A percentile compares a stretch with the other conserved stretches of the same genome.
phyloP scores from a whole-genome alignment of 331 rosid genomes.

The Stylosanthes scabra region DNA sequence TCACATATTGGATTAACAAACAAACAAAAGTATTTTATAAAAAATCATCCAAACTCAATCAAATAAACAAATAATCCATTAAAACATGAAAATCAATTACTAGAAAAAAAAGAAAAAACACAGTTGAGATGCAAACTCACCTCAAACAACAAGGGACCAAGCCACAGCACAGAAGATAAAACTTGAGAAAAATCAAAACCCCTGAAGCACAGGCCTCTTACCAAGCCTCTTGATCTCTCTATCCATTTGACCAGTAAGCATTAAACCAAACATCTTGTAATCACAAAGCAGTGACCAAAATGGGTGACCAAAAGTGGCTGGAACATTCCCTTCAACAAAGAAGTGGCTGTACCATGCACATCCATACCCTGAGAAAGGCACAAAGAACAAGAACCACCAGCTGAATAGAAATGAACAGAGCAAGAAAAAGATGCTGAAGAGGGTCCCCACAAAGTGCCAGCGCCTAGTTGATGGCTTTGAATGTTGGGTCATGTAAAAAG shows the following conservation, averaged over 20 bases:
- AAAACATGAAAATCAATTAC: slow-evolving; percentile 5
- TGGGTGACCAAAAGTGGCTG: slow-evolving; percentile 91
- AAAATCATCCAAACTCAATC: slow-evolving; percentile 33
- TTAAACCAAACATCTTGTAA: slow-evolving; percentile 89
- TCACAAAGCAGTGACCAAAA: slow-evolving; percentile 92
- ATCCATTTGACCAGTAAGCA: slow-evolving; percentile 95
- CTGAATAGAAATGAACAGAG: slow-evolving; percentile 65
- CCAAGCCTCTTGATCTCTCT: slow-evolving; percentile 99
- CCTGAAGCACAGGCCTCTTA: slow-evolving; percentile 87
- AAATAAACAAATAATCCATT: not conserved
- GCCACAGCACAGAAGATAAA: not conserved
- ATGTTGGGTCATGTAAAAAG: slow-evolving; percentile 83
- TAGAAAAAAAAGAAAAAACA: not conserved
- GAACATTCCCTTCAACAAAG: slow-evolving; percentile 88
- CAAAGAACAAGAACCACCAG: slow-evolving; percentile 86
- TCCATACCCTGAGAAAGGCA: slow-evolving; percentile 84
- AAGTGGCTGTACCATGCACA: slow-evolving; percentile 98
- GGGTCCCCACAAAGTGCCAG: slow-evolving; percentile 90
- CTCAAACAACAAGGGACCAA: slow-evolving; percentile 31
- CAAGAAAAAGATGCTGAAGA: slow-evolving; percentile 64
- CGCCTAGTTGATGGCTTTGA: slow-evolving; percentile 87
- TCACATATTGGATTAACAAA: not conserved
- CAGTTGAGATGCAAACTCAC: slow-evolving; percentile 36
- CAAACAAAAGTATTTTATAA: slow-evolving; percentile 1
- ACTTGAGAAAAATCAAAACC: slow-evolving; percentile 43